These are phyloP conservation scores for Torulaspora quercuum DNA, from an alignment of 805 yeast species.

Conservation along the genomic window DNA sequence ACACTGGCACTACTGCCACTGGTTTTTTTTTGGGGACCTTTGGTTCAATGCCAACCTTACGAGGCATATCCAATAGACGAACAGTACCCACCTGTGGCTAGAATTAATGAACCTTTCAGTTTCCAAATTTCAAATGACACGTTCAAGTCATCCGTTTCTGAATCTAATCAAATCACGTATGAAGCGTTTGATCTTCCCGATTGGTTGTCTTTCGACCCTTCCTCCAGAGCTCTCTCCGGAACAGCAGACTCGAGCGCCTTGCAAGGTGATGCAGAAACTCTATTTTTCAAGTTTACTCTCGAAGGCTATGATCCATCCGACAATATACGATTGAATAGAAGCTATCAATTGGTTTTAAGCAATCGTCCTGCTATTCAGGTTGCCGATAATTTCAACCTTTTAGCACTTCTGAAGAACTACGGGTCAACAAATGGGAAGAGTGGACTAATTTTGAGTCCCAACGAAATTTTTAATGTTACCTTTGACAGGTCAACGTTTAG, in stretches of 20 bases:
- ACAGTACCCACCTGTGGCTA: slow-evolving; percentile 86
- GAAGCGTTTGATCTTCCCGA: slow-evolving; percentile 57
- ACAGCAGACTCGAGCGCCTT: slow-evolving; percentile 44
- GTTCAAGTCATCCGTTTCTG: slow-evolving; percentile 45
- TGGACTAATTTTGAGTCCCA: slow-evolving; percentile 72
- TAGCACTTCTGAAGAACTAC: slow-evolving; percentile 52
- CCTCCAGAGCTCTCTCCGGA: slow-evolving; percentile 63
- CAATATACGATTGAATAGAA: slow-evolving; percentile 40
- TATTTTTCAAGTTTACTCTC: slow-evolving; percentile 48
- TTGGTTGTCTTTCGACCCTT: slow-evolving; percentile 75
- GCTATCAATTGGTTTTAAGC: slow-evolving; percentile 61
- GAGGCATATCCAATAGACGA: slow-evolving; percentile 42
- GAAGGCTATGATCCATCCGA: slow-evolving; percentile 64
- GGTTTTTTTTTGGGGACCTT: slow-evolving; percentile 9
- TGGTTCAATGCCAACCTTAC: slow-evolving; percentile 23
- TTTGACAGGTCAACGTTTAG: slow-evolving; percentile 63
- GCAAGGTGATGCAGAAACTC: slow-evolving; percentile 42
- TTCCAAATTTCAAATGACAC: slow-evolving; percentile 73
- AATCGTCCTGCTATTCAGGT: slow-evolving; percentile 45
- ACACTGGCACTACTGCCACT: slow-evolving; percentile 10
- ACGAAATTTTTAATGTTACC: slow-evolving; percentile 58
- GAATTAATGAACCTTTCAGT: slow-evolving; percentile 55
- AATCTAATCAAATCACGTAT: slow-evolving; percentile 48
- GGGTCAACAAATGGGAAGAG: slow-evolving; percentile 76
- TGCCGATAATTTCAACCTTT: slow-evolving; percentile 40